Percentiles rank a stretch among this genome's conserved stretches.
Conservation (phyloP, 805 yeast genomes). For the Clavispora carvajalis region DNA sequence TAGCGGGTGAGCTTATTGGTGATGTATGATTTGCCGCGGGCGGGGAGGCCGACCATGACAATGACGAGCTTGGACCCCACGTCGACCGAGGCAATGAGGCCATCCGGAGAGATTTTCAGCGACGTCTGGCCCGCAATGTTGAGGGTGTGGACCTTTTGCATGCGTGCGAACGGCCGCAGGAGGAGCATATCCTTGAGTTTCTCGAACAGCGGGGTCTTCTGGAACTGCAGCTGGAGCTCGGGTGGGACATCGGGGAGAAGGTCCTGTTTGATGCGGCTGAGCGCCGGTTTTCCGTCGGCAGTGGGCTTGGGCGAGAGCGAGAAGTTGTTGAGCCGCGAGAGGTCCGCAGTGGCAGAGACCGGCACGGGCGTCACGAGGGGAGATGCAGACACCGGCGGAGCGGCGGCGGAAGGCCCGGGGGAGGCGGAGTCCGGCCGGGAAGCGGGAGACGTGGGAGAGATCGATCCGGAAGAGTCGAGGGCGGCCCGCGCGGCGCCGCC, state of each 20-base stretch:
- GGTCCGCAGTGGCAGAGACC: too few relatives aligned
- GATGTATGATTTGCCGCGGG: conserved; percentile 90
- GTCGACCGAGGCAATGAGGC: conserved; percentile 57
- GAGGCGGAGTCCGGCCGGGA: too few relatives aligned
- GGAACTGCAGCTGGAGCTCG: conserved; percentile 31
- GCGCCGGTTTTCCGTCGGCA: not conserved
- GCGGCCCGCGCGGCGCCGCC: too few relatives aligned
- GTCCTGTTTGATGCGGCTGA: conserved; percentile 23
- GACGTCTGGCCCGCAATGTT: conserved; percentile 91
- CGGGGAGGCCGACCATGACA: conserved; percentile 96
- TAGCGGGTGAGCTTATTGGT: conserved; percentile 88
- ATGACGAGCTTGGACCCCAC: conserved; percentile 73
- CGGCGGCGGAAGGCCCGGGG: too few relatives aligned
- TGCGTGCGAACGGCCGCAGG: conserved; percentile 34
- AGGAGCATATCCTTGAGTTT: conserved; percentile 30
- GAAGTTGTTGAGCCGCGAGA: too few relatives aligned
- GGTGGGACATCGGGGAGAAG: conserved; percentile 29
- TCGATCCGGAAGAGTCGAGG: too few relatives aligned
- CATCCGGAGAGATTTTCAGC: conserved; percentile 74
- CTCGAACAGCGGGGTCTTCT: conserved; percentile 38
- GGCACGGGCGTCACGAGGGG: too few relatives aligned
- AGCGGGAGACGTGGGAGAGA: too few relatives aligned
- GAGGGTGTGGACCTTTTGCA: conserved; percentile 70
- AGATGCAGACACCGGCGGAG: too few relatives aligned
- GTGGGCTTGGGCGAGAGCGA: not conserved